These are phyloP conservation scores for Mycosphaerella sp. DNA, from an alignment of 2,329 filamentous ascomycete species.

Conservation along the genomic window DNA sequence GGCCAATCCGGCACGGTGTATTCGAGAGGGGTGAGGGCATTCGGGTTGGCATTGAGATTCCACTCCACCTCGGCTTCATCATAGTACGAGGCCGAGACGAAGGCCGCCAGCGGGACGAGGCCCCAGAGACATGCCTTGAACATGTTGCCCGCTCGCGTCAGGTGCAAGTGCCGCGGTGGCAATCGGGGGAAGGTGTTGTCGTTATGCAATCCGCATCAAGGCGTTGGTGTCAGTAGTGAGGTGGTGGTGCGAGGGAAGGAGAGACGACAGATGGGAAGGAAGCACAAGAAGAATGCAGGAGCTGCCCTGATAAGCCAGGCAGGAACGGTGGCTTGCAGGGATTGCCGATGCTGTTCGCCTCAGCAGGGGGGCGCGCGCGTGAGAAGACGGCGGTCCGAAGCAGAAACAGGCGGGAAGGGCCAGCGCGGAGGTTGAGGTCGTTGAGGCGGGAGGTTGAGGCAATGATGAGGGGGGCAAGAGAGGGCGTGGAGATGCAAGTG, in stretches of 20 bases:
- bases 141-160: constrained; percentile 19
- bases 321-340: constrained; percentile 8
- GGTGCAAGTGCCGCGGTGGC: constrained; percentile 18
- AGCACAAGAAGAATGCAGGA: constrained; percentile 1
- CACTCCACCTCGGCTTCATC: constrained; percentile 47
- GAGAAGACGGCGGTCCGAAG: constrained; percentile 15
- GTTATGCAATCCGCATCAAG: constrained; percentile 20
- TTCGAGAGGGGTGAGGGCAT: constrained; percentile 50
- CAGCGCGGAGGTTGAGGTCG: not conserved
- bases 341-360: constrained; percentile 6
- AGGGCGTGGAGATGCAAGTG: constrained; percentile 11
- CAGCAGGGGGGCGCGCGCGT: constrained; percentile 17
- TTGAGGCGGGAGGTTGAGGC: not conserved
- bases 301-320: constrained; percentile 3
- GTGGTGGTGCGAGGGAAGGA: not conserved
- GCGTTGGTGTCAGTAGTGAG: not conserved
- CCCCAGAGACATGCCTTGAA: constrained; percentile 20
- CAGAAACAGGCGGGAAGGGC: not conserved
- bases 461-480: constrained; percentile 1
- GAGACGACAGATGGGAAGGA: not conserved
- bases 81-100: constrained; percentile 36
- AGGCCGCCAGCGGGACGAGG: constrained; percentile 20
- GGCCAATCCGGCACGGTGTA: constrained; percentile 46
- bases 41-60: constrained; percentile 56
- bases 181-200: constrained; percentile 8